Evolutionary conservation across 2,329 filamentous ascomycete genomes (phyloP), one percentile per base, ranked within the genome.

Genomic region (Exophiala dermatitidis): DNA sequence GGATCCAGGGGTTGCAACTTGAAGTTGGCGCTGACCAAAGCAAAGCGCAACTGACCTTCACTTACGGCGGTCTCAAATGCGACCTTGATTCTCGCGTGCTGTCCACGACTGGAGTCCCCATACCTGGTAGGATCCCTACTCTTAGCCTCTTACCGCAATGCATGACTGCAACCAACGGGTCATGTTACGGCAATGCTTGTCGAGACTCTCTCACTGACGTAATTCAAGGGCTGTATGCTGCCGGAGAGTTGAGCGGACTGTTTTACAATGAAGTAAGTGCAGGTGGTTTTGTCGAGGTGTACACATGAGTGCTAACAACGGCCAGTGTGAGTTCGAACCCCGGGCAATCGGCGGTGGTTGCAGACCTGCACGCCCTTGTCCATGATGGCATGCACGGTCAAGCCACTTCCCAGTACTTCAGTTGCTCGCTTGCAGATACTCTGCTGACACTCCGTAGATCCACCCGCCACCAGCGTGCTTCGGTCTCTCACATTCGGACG

Each of bases 31-130:
- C 19, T 19, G 19, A 19, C 19, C 5, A 41, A 45, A 10, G 12
- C n/a, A 4, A n/a, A 53, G 50, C 60, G 7, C 62, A 67, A 36
- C 47, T 66, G 12, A 65, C 61, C 0, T 65, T 65, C 49, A 71
- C 68, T 0, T 72, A 71, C 59, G 69, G 68, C 10, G 70, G 69
- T 7, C 58, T 58, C 10, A 54, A 54, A 29, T 69, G 68, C 32
- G 67, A 73, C 58, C 63, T 68, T 4, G 60, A 71, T 43, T 68
- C 69, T 3, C 61, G 65, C 26, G 71, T 72, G 1, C 56, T 73
- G n/a, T 64, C 65, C 12, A 70, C 68, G 26, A 71, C 71, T 46
- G 68, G 68, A 50, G 65, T 69, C 4, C 68, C 69, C 3, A 71
- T 71, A 45, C 69, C 69, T 8, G 53, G 53, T 56, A 52, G 33